Base-by-base conservation (phyloP, 2,329 filamentous ascomycete species). In the Fusarium sp. region DNA sequence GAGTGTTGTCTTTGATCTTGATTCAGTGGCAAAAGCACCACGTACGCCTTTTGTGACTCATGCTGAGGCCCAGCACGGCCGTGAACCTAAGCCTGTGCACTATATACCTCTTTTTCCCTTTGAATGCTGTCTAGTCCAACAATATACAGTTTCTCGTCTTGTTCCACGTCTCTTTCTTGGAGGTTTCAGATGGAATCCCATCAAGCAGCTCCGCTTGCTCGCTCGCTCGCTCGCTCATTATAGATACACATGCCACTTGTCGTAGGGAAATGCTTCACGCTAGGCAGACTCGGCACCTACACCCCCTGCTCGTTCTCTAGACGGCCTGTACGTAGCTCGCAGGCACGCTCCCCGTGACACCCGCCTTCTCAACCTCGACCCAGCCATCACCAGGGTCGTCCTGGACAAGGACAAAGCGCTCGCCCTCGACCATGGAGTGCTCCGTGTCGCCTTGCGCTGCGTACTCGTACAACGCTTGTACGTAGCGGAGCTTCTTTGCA, bases 341-440 rank as follows among this genome's bases (percentile, higher is more conserved):
- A 41, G 95, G 95, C 49, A 99, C 95, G 74, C 93, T 97, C 72
- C 88, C 93, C 44, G 88, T 92, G 36, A 88, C 80, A 2, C 93
- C 93, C 15, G 92, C 93, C 76, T 92, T 93, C 79, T 98, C 95
- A 15, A 99, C 95, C 78, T 98, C 95, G 25, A 89, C 92, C 95
- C 95, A 99, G 1, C 95, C 95, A 78, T 98, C 95, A 2, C 95
- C 95, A 0, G 88, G 84, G 72, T 98, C 94, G 53, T 91, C 88
- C 70, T 88, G 93, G 59, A 97, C 87, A 29, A 99, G 80, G 35
- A 99, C 93, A 70, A 99, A 96, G 47, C 88, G 85, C 76, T 99
- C 95, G 1, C 95, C 95, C 76, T 96, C 94, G 1, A 75, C 74
- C 92, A 99, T 99, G 70, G 84, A 92, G 75, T 94, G 93, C 77